Conservation (phyloP, 2,329 filamentous ascomycete species). For the Pezizomycotina sp. region DNA sequence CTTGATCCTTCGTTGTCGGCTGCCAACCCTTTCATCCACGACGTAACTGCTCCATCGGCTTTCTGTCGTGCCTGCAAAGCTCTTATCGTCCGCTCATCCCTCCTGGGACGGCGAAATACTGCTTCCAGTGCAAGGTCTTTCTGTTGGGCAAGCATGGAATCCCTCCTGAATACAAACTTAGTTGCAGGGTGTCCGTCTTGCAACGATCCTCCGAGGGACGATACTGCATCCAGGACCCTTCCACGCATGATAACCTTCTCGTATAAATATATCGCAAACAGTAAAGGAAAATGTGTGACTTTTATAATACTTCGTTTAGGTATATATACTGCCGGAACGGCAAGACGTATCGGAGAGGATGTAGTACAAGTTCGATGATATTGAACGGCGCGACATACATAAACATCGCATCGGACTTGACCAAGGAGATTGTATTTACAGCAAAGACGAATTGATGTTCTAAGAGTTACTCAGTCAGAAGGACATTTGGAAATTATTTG, state of each 20-base stretch:
- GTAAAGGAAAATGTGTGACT: conserved; percentile 68
- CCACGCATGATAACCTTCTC: conserved; percentile 64
- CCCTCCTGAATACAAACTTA: conserved; percentile 56
- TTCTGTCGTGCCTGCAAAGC: no score
- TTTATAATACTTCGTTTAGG: conserved; percentile 88
- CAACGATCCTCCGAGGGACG: conserved; percentile 4
- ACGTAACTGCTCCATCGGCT: conserved; percentile 11
- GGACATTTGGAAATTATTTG: not conserved
- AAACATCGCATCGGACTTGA: conserved; percentile 93
- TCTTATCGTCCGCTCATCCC: conserved; percentile 29
- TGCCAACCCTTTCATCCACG: conserved; percentile 17
- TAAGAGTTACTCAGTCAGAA: no score
- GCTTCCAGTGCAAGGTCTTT: conserved; percentile 84
- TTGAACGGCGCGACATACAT: conserved; percentile 86
- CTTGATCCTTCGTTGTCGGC: no score
- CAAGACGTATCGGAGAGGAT: conserved; percentile 65
- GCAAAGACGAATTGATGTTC: conserved; percentile 62
- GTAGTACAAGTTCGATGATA: conserved; percentile 75
- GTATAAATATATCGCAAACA: conserved; percentile 76
- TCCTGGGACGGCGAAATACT: conserved; percentile 56
- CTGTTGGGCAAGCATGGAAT: conserved; percentile 61
- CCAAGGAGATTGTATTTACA: conserved; percentile 93
- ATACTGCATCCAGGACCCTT: conserved; percentile 52
- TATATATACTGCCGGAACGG: conserved; percentile 67
- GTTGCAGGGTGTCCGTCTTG: conserved; percentile 4